A percentile compares a stretch with the other conserved stretches of the same genome.
These are phyloP conservation scores for Rhodocollybia butyracea DNA, from an alignment of 768 basidiomycete genomes.

Conservation along the genomic window DNA sequence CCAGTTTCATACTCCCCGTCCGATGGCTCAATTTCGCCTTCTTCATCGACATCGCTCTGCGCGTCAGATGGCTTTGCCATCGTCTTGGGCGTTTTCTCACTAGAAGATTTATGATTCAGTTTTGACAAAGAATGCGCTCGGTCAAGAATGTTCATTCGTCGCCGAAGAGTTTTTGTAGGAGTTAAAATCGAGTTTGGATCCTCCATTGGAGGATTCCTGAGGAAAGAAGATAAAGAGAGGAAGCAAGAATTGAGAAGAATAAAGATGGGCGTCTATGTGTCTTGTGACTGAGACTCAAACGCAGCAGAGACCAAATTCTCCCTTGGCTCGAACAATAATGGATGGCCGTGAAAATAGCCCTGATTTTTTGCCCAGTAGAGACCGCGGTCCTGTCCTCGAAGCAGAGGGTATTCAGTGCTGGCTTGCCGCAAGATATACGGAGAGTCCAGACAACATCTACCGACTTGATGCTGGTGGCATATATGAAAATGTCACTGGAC, in stretches of 20 bases:
- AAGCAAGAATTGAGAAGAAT: not conserved
- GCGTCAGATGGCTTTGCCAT: not conserved
- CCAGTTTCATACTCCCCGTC: slow-evolving; percentile 23
- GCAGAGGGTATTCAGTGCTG: too few relatives aligned
- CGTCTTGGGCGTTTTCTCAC: slow-evolving; percentile 1
- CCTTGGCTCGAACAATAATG: too few relatives aligned
- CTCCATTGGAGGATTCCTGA: not conserved
- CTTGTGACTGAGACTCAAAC: not conserved
- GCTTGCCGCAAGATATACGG: too few relatives aligned
- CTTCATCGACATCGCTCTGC: slow-evolving; percentile 4
- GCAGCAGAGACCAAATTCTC: too few relatives aligned
- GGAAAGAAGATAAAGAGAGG: not conserved
- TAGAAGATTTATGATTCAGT: slow-evolving; percentile 8
- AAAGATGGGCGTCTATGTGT: not conserved
- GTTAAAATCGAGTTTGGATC: not conserved
- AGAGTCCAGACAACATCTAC: too few relatives aligned
- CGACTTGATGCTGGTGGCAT: too few relatives aligned
- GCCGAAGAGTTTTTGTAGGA: slow-evolving; percentile 17
- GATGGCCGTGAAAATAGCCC: too few relatives aligned
- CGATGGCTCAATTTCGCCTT: slow-evolving; percentile 11
- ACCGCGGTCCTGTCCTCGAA: too few relatives aligned
- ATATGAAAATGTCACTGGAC: too few relatives aligned
- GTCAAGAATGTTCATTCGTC: slow-evolving; percentile 23
- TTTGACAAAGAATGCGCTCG: slow-evolving; percentile 22
- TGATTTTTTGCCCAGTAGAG: too few relatives aligned